Percentiles rank a stretch among this genome's conserved stretches.
Evolutionary conservation across 2,329 filamentous ascomycete genomes (phyloP).

Genomic region (Zelopaecilomyces penicillatus): DNA sequence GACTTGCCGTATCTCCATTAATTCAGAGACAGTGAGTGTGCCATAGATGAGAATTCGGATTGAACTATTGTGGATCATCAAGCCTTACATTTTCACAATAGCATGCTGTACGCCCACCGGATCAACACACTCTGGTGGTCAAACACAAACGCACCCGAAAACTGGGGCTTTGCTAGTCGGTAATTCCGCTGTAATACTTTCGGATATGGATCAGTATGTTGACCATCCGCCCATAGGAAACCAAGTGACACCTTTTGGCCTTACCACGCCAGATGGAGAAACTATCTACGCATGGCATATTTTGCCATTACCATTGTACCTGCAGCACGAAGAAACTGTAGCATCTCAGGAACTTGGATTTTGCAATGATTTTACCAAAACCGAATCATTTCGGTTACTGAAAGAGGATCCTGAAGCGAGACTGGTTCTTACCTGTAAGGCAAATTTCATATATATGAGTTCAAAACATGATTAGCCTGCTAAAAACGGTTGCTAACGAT

Average conservation of each 20-base stretch:
- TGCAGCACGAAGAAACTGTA: conserved; percentile 58
- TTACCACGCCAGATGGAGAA: conserved; percentile 67
- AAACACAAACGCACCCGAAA: conserved; percentile 66
- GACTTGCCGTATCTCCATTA: conserved; percentile 55
- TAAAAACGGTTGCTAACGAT: neutral
- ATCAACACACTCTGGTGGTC: conserved; percentile 64
- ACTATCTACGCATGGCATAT: conserved; percentile 86
- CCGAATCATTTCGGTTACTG: conserved; percentile 53
- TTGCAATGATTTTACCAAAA: conserved; percentile 44
- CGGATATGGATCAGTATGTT: neutral
- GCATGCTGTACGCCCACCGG: conserved; percentile 76
- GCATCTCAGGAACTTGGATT: conserved; percentile 42
- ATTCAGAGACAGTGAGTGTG: conserved; percentile 72
- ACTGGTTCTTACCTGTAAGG: conserved; percentile 56
- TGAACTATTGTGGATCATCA: too few species aligned
- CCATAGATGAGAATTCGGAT: too few species aligned
- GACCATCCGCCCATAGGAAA: conserved; percentile 46
- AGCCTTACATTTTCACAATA: conserved; percentile 24
- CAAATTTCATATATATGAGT: neutral
- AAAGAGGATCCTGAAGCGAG: conserved; percentile 54
- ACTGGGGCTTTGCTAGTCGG: conserved; percentile 77
- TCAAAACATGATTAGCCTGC: too few species aligned
- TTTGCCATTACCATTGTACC: conserved; percentile 68
- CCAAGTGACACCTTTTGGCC: conserved; percentile 78
- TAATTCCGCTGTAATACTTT: neutral